Conservation (phyloP, 2,329 filamentous ascomycete genomes). For the Penicillium sp. region DNA sequence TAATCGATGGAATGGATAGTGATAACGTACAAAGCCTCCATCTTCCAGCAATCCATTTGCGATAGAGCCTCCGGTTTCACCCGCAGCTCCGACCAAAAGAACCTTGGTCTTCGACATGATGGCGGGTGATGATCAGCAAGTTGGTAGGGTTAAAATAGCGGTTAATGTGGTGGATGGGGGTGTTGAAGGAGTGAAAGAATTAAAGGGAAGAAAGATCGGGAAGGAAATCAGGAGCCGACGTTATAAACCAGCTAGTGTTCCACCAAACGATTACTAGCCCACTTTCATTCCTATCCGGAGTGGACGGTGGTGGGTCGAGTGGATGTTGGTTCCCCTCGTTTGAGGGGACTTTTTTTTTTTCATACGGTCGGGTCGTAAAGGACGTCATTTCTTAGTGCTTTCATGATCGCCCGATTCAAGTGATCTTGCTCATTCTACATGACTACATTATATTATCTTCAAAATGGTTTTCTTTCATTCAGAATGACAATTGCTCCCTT, state of each 20-base stretch:
- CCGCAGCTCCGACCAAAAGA: slow-evolving; percentile 40
- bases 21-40: slow-evolving; percentile 20
- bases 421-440: background rate
- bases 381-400: slow-evolving; percentile 9
- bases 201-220: slow-evolving; percentile 9
- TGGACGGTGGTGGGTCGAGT: slow-evolving; percentile 32
- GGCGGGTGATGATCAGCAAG: background rate
- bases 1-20: background rate
- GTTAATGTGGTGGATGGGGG: slow-evolving; percentile 2
- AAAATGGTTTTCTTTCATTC: background rate
- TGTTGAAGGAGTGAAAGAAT: background rate
- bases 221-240: slow-evolving; percentile 26
- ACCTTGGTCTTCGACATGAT: slow-evolving; percentile 39
- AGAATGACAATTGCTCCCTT: background rate
- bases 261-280: slow-evolving; percentile 31
- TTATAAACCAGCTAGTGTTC: slow-evolving; percentile 32
- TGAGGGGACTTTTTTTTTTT: slow-evolving; percentile 6
- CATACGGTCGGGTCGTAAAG: background rate
- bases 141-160: background rate
- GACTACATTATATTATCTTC: background rate
- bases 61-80: slow-evolving; percentile 43
- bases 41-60: slow-evolving; percentile 38
- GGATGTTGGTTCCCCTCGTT: slow-evolving; percentile 26
- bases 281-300: slow-evolving; percentile 31
- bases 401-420: background rate